A percentile compares a stretch with the other conserved stretches of the same genome.
These are phyloP conservation scores for Blastobotrys serpentis DNA, from an alignment of 1,139 yeast genomes.

Conservation along the genomic window DNA sequence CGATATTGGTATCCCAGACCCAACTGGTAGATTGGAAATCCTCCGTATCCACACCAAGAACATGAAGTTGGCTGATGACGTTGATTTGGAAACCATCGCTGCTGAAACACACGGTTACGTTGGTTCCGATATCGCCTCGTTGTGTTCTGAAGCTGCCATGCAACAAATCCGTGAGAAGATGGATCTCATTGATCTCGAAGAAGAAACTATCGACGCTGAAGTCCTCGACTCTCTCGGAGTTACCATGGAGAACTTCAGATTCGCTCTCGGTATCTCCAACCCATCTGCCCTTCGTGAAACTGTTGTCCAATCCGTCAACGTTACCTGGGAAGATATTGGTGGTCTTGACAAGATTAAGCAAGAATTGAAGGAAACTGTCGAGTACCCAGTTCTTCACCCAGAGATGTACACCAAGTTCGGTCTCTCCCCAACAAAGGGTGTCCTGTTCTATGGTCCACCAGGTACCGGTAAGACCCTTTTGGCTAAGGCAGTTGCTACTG, in stretches of 20 bases:
- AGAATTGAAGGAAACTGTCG: constrained; percentile 97
- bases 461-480: constrained; percentile 98
- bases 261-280: constrained; percentile 95
- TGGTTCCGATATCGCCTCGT: constrained; percentile 91
- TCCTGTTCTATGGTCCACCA: constrained; percentile 97
- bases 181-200: constrained; percentile 97
- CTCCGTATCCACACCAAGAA: constrained; percentile 92
- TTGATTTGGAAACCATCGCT: constrained; percentile 89
- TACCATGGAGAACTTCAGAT: constrained; percentile 97
- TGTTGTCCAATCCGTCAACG: constrained; percentile 96
- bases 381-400: constrained; percentile 97
- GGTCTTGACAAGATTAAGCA: constrained; percentile 93
- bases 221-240: constrained; percentile 95
- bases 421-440: constrained; percentile 96
- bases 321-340: constrained; percentile 97
- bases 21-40: constrained; percentile 96
- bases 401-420: constrained; percentile 98
- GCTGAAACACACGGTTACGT: constrained; percentile 96
- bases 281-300: constrained; percentile 99
- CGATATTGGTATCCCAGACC: constrained; percentile 98
- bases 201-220: constrained; percentile 97
- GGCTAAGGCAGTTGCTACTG: constrained; percentile 98
- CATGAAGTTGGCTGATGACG: constrained; percentile 95
- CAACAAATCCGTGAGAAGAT: constrained; percentile 98
- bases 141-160: constrained; percentile 99